Conservation (phyloP, 2,329 filamentous ascomycete genomes). For the Acrocalymma vagum region DNA sequence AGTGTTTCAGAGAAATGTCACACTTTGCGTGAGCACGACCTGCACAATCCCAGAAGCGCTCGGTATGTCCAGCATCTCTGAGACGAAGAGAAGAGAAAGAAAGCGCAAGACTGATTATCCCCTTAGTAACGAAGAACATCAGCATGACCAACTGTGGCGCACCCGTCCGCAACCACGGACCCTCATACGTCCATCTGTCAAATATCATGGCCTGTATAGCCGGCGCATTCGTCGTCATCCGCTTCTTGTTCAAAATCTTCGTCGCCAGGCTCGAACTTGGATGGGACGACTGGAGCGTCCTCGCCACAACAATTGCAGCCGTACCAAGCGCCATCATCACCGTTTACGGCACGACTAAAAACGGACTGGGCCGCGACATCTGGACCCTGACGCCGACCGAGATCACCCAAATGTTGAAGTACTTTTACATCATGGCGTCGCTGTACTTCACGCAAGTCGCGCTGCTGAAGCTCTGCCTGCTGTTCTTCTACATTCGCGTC, state of each 20-base stretch:
- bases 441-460: slow-evolving; percentile 44
- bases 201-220: slow-evolving; percentile 46
- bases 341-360: slow-evolving; percentile 27
- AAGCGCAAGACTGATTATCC: not conserved
- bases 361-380: slow-evolving; percentile 61
- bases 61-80: slow-evolving; percentile 12
- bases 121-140: slow-evolving; percentile 51
- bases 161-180: slow-evolving; percentile 48
- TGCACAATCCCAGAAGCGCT: slow-evolving; percentile 33
- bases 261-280: slow-evolving; percentile 45
- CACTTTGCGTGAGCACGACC: slow-evolving; percentile 22
- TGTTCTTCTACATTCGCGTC: slow-evolving; percentile 43
- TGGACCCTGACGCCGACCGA: slow-evolving; percentile 56
- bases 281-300: slow-evolving; percentile 48
- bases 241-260: slow-evolving; percentile 48
- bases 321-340: slow-evolving; percentile 37
- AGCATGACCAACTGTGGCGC: slow-evolving; percentile 50
- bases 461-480: slow-evolving; percentile 36
- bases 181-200: slow-evolving; percentile 42
- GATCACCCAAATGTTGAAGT: slow-evolving; percentile 55
- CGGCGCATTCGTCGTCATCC: slow-evolving; percentile 41
- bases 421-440: slow-evolving; percentile 45
- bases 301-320: slow-evolving; percentile 29
- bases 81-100: not conserved
- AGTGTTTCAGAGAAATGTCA: slow-evolving; percentile 26